Percentiles rank a stretch among this genome's conserved stretches.
These are phyloP conservation scores for Lactifluus hygrophoroides DNA, from an alignment of 768 basidiomycete genomes.

Conservation along the genomic window DNA sequence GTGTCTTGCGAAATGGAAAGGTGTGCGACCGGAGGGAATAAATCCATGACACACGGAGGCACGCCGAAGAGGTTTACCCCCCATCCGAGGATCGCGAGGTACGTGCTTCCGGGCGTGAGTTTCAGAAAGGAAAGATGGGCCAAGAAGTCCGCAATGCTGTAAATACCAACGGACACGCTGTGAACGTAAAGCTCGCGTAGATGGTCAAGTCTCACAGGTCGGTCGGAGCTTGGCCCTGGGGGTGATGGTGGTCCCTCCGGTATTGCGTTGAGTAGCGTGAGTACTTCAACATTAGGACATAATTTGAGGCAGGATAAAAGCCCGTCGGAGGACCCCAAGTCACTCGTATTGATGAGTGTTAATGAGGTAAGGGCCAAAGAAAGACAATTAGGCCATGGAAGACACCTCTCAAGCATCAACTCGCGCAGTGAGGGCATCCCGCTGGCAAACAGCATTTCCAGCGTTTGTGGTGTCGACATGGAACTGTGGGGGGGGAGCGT, in stretches of 20 bases:
- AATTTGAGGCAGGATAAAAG: not conserved
- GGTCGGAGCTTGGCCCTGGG: slow-evolving; percentile 9
- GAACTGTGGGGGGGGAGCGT: not conserved
- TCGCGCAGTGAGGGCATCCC: not conserved
- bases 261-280: not conserved
- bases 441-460: not conserved
- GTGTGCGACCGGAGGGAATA: not conserved
- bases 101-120: not conserved
- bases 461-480: not conserved
- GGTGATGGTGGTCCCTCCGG: not conserved
- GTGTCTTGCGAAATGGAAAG: not conserved
- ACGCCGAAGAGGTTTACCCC: not conserved
- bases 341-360: not conserved
- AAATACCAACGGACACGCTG: not conserved
- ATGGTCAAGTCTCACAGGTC: not conserved
- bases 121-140: not conserved
- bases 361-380: not conserved
- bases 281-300: slow-evolving; percentile 1
- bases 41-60: not conserved
- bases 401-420: not conserved
- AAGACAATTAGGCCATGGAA: not conserved
- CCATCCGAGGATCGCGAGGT: not conserved
- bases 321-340: not conserved
- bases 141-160: not conserved
- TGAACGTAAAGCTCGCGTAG: not conserved